phyloP scores from a whole-genome alignment of 805 yeast species.

The Candida piceae region DNA sequence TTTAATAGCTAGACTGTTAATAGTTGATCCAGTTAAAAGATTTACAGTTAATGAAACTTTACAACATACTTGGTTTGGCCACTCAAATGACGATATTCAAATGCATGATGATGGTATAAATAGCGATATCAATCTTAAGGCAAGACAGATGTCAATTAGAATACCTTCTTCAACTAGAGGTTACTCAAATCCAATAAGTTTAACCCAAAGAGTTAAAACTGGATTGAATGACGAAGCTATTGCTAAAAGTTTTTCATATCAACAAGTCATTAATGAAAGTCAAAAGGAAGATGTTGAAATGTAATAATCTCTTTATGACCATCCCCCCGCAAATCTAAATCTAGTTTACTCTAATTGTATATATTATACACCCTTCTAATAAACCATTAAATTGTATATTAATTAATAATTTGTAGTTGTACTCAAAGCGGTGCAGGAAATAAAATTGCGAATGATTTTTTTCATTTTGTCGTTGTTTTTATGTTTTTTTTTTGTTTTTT shows the following conservation, averaged over 20 bases:
- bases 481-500: too few species aligned
- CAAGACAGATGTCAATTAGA: constrained; percentile 18
- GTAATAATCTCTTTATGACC: too few species aligned
- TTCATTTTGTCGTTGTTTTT: too few species aligned
- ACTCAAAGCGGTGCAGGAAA: too few species aligned
- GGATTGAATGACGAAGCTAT: constrained; percentile 20
- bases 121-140: constrained; percentile 5
- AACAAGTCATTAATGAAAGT: not conserved
- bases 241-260: constrained; percentile 10
- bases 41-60: constrained; percentile 35
- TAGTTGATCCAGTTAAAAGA: constrained; percentile 46
- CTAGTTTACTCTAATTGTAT: too few species aligned
- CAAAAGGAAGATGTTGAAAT: constrained; percentile 6
- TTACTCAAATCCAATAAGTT: constrained; percentile 24
- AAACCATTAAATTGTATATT: too few species aligned
- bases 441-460: too few species aligned
- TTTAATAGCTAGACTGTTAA: constrained; percentile 55
- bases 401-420: too few species aligned
- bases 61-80: constrained; percentile 41
- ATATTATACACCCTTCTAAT: too few species aligned
- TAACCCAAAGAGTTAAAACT: constrained; percentile 22
- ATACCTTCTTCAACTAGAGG: constrained; percentile 22
- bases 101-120: constrained; percentile 1
- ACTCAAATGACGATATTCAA: not conserved
- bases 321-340: too few species aligned